phyloP scores from a whole-genome alignment of 148 eudicot species.

The Rhododendron henanense region DNA sequence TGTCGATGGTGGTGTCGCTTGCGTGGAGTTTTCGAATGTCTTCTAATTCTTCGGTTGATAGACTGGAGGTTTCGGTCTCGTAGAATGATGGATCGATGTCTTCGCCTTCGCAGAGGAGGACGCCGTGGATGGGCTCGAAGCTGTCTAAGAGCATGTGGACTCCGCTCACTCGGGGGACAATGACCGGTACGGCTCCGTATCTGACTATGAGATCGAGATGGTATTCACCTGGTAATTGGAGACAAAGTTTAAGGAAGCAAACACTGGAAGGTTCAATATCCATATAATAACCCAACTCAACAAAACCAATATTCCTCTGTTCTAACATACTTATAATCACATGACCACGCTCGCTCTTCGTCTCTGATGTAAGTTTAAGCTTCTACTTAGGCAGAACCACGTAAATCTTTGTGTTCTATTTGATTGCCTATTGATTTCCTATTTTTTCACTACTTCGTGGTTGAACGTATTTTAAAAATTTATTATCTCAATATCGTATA shows the following conservation, averaged over 20 bases:
- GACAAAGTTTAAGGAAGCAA: not conserved
- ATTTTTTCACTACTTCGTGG: no score
- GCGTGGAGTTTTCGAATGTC: slow-evolving; percentile 56
- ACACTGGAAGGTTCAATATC: not conserved
- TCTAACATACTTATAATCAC: not conserved
- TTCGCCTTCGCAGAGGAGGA: slow-evolving; percentile 87
- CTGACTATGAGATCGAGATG: slow-evolving; percentile 74
- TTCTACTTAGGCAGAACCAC: not conserved
- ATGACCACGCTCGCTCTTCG: not conserved
- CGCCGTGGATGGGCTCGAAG: slow-evolving; percentile 90
- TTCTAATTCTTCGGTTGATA: slow-evolving; percentile 55
- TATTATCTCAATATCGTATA: no score
- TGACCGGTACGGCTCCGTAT: slow-evolving; percentile 87
- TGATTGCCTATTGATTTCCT: no score
- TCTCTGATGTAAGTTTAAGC: not conserved
- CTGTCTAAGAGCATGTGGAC: slow-evolving; percentile 60
- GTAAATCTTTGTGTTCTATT: no score
- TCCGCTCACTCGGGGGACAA: slow-evolving; percentile 80
- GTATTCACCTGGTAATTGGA: slow-evolving; percentile 57
- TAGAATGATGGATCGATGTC: slow-evolving; percentile 80
- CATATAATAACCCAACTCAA: slow-evolving; percentile 20
- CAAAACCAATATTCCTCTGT: not conserved
- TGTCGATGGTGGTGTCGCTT: slow-evolving; percentile 81
- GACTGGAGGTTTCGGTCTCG: slow-evolving; percentile 20
- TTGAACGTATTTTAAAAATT: no score